Conservation (phyloP, 805 yeast species). For the Metschnikowia lachancei region DNA sequence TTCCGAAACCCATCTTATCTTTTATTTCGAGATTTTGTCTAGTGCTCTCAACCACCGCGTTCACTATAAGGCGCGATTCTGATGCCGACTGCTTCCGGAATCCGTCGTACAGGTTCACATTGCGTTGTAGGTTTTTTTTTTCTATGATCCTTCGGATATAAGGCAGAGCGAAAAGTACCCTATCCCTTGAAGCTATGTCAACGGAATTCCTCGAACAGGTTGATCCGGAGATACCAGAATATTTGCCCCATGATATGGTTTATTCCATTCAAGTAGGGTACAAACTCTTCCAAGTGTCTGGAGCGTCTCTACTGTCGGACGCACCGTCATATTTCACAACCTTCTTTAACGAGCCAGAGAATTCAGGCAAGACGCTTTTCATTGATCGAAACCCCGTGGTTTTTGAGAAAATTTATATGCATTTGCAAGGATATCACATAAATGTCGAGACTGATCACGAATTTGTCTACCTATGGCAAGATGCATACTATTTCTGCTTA, state of each 20-base stretch:
- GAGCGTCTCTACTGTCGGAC: constrained; percentile 82
- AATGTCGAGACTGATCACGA: constrained; percentile 58
- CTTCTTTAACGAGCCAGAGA: constrained; percentile 49
- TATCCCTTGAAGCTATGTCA: background rate
- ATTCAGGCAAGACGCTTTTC: constrained; percentile 46
- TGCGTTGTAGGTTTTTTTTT: too few species aligned
- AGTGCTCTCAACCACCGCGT: too few species aligned
- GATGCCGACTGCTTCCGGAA: too few species aligned
- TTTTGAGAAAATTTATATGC: constrained; percentile 63
- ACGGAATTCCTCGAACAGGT: constrained; percentile 24
- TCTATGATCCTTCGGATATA: too few species aligned
- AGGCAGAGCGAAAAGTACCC: too few species aligned
- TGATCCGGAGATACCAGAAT: constrained; percentile 45
- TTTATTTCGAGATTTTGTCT: background rate
- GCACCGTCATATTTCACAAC: constrained; percentile 85
- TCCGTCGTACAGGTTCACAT: too few species aligned
- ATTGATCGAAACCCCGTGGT: constrained; percentile 74
- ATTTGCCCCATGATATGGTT: constrained; percentile 67
- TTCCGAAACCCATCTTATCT: too few species aligned
- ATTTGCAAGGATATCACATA: constrained; percentile 78
- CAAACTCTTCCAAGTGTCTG: constrained; percentile 61
- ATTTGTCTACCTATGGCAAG: constrained; percentile 61
- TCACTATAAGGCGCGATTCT: too few species aligned
- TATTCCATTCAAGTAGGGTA: constrained; percentile 71
- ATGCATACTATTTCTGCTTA: constrained; percentile 69